These are phyloP conservation scores for Phytophthora parvispora DNA, from an alignment of 352 stramenopile species.

Conservation along the genomic window DNA sequence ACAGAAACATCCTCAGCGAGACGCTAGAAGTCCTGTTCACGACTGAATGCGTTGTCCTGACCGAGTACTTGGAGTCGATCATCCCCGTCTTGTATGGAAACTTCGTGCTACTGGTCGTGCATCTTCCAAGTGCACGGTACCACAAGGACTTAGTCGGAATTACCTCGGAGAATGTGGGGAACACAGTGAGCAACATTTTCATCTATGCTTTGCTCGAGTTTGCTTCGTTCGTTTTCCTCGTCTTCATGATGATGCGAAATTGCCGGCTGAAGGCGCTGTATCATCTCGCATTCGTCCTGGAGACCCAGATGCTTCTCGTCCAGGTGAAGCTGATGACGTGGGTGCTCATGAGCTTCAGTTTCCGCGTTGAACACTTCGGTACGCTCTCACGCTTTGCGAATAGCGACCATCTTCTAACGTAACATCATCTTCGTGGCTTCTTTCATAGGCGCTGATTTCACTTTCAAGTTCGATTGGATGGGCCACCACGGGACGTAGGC, in stretches of 20 bases:
- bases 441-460: conserved; percentile 31
- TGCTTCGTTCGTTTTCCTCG: conserved; percentile 29
- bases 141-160: conserved; percentile 38
- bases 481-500: not conserved
- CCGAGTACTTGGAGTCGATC: conserved; percentile 54
- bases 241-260: conserved; percentile 23
- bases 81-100: conserved; percentile 43
- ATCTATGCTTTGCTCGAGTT: conserved; percentile 36
- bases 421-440: not conserved
- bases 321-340: conserved; percentile 38
- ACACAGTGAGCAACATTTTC: conserved; percentile 18
- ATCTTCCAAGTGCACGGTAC: conserved; percentile 38
- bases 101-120: conserved; percentile 28
- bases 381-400: not conserved
- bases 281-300: conserved; percentile 44
- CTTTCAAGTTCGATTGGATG: conserved; percentile 32
- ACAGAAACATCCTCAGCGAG: conserved; percentile 24
- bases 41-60: conserved; percentile 43
- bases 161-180: conserved; percentile 2
- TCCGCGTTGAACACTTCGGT: conserved; percentile 36
- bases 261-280: conserved; percentile 33
- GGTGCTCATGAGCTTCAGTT: conserved; percentile 30
- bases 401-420: not conserved
- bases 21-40: conserved; percentile 35
- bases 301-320: conserved; percentile 32